phyloP scores from a whole-genome alignment of 495 filamentous ascomycete species.

The Neurospora tetrasperma region DNA sequence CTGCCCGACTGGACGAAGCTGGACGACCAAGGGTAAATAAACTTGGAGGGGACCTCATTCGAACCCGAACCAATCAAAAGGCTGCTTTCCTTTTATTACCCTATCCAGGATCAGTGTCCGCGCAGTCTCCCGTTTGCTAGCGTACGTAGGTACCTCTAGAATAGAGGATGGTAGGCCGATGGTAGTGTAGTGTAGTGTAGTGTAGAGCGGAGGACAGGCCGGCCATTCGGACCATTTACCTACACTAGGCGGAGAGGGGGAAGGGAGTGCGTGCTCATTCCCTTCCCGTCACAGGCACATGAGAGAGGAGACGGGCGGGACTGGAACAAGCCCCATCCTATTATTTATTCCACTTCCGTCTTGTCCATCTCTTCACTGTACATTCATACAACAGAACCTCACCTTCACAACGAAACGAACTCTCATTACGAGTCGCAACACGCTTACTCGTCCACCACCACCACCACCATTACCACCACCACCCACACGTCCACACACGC shows the following conservation, averaged over 20 bases:
- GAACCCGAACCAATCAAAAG: background rate
- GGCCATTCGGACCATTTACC: background rate
- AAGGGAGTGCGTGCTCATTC: background rate
- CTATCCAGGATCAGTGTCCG: background rate
- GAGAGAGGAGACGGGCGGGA: too few relatives aligned
- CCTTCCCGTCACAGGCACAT: too few relatives aligned
- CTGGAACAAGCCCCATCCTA: background rate
- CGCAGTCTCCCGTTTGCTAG: background rate
- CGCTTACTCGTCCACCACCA: background rate
- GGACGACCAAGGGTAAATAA: background rate
- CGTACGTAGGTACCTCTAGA: background rate
- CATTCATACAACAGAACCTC: background rate
- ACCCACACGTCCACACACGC: background rate
- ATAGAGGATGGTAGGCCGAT: background rate
- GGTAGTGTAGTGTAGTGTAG: background rate
- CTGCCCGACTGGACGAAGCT: background rate
- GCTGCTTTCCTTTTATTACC: background rate
- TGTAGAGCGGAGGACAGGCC: background rate
- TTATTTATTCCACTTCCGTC: background rate
- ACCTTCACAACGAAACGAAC: background rate
- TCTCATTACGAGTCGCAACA: background rate
- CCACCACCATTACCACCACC: background rate
- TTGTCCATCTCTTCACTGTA: background rate
- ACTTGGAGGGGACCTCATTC: background rate
- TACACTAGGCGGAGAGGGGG: background rate